Percentiles rank a stretch among this genome's conserved stretches.
Evolutionary conservation across 1,284 basidiomycete genomes (phyloP).

Genomic region (Tetrapyrgos nigripes): DNA sequence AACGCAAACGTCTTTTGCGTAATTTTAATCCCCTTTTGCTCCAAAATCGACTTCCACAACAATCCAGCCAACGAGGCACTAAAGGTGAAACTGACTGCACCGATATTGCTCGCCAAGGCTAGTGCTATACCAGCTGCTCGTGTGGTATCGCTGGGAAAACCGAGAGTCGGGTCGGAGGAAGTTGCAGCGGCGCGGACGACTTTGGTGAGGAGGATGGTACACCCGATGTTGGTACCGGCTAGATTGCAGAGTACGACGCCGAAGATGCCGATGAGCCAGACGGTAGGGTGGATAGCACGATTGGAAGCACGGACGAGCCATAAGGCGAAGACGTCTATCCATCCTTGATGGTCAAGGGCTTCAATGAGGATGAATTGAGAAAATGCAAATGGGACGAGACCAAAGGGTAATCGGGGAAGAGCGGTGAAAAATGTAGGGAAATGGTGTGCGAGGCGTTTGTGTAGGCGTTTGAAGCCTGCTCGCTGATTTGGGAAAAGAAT

Average conservation of each 20-base stretch:
- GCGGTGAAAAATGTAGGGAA: slow-evolving; percentile 84
- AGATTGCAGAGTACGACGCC: slow-evolving; percentile 87
- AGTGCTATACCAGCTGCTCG: slow-evolving; percentile 53
- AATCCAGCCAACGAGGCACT: slow-evolving; percentile 91
- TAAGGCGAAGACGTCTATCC: slow-evolving; percentile 85
- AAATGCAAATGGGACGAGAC: slow-evolving; percentile 92
- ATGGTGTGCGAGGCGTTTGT: slow-evolving; percentile 36
- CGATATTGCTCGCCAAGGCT: slow-evolving; percentile 83
- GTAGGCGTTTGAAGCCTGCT: slow-evolving; percentile 24
- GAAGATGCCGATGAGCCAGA: slow-evolving; percentile 64
- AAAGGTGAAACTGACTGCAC: slow-evolving; percentile 92
- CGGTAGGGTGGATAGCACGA: slow-evolving; percentile 52
- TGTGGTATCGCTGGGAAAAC: slow-evolving; percentile 34
- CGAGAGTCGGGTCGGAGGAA: not conserved
- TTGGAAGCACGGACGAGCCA: slow-evolving; percentile 67
- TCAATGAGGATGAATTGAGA: slow-evolving; percentile 96
- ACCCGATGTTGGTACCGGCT: slow-evolving; percentile 95
- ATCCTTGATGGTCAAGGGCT: slow-evolving; percentile 84
- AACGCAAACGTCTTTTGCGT: slow-evolving; percentile 70
- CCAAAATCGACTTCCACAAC: slow-evolving; percentile 84
- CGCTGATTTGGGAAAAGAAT: slow-evolving; percentile 22
- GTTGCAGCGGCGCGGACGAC: slow-evolving; percentile 45
- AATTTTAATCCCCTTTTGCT: slow-evolving; percentile 81
- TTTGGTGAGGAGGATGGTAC: slow-evolving; percentile 86
- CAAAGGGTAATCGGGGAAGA: slow-evolving; percentile 76